Percentiles rank a stretch among this genome's conserved stretches.
phyloP scores from a whole-genome alignment of 192 early-diverging fungal species.

The Backusella tarrabulga region DNA sequence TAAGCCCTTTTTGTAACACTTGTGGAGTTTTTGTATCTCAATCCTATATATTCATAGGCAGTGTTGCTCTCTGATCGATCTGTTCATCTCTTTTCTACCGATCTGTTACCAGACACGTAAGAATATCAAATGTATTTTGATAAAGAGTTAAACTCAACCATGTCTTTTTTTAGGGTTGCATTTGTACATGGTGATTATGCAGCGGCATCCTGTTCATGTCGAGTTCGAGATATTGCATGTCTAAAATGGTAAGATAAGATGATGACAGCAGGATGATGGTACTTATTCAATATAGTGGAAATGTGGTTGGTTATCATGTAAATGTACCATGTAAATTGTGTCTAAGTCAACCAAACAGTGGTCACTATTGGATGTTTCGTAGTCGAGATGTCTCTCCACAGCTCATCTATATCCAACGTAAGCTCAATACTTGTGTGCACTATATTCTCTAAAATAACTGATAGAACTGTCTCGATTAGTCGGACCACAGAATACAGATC shows the following conservation, averaged over 20 bases:
- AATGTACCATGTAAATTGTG: constrained; percentile 85
- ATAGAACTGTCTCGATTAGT: background rate
- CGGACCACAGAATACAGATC: background rate
- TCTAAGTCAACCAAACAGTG: constrained; percentile 92
- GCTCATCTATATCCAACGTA: constrained; percentile 7
- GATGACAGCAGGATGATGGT: background rate
- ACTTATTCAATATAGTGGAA: constrained; percentile 48
- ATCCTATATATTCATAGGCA: background rate
- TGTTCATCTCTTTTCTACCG: constrained; percentile 5
- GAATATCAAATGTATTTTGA: too few species aligned
- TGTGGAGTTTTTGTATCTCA: background rate
- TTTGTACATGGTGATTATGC: constrained; percentile 16
- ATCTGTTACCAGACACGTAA: constrained; percentile 17
- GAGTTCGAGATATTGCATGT: constrained; percentile 12
- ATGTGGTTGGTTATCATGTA: constrained; percentile 80
- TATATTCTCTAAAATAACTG: too few species aligned
- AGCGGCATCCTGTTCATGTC: constrained; percentile 11
- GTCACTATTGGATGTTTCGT: constrained; percentile 98
- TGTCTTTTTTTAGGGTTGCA: background rate
- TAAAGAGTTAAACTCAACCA: background rate
- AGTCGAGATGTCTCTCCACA: constrained; percentile 21
- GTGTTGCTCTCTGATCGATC: constrained; percentile 10
- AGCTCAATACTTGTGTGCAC: background rate
- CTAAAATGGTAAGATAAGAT: background rate
- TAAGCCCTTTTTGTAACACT: background rate